A percentile compares a stretch with the other conserved stretches of the same genome.
Conservation (phyloP, 768 basidiomycete genomes). For the Suillus ampliporus region DNA sequence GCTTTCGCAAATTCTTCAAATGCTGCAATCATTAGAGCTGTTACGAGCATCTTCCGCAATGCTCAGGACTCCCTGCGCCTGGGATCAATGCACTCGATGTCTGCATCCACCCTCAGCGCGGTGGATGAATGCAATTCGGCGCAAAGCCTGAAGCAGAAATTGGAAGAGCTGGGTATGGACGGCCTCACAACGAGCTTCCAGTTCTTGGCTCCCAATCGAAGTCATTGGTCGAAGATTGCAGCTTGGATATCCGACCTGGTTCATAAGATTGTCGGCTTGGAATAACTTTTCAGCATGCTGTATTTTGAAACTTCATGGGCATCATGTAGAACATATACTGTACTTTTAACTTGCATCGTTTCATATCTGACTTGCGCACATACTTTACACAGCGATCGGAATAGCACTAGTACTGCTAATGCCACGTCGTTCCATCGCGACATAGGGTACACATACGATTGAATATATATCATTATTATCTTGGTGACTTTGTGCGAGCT, state of each 20-base stretch:
- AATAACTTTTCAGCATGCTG: slow-evolving; percentile 19
- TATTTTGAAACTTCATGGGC: slow-evolving; percentile 13
- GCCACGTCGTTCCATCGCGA: not conserved
- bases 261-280: slow-evolving; percentile 52
- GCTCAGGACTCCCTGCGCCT: slow-evolving; percentile 58
- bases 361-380: slow-evolving; percentile 9
- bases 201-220: slow-evolving; percentile 64
- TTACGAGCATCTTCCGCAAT: slow-evolving; percentile 77
- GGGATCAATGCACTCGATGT: slow-evolving; percentile 50
- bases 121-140: slow-evolving; percentile 56
- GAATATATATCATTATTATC: slow-evolving; percentile 2
- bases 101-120: slow-evolving; percentile 68
- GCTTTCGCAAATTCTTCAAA: slow-evolving; percentile 75
- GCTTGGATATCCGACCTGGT: slow-evolving; percentile 76
- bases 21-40: slow-evolving; percentile 68
- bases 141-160: slow-evolving; percentile 53
- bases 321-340: slow-evolving; percentile 25
- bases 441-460: slow-evolving; percentile 5
- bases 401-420: slow-evolving; percentile 4
- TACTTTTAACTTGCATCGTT: slow-evolving; percentile 16
- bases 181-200: slow-evolving; percentile 76
- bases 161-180: slow-evolving; percentile 76
- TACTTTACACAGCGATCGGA: slow-evolving; percentile 17
- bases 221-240: slow-evolving; percentile 66
- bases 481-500: no score